These are phyloP conservation scores for Phyllostachys edulis DNA, from an alignment of 176 grass and related monocot species.

Conservation along the genomic window DNA sequence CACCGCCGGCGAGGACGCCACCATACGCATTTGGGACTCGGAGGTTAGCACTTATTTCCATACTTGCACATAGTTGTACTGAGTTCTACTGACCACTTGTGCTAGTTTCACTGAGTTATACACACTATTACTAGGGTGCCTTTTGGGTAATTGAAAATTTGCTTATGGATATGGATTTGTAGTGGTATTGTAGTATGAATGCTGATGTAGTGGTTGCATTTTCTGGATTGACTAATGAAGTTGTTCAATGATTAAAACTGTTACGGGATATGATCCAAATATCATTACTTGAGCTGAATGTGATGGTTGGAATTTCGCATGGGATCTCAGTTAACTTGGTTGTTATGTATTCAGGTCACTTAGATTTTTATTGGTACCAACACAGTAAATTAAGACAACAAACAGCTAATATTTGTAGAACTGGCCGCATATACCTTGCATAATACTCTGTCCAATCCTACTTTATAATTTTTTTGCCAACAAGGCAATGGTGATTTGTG, in stretches of 20 bases:
- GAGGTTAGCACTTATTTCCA: constrained; percentile 47
- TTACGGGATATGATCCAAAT: neutral
- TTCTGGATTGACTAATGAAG: neutral
- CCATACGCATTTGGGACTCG: constrained; percentile 82
- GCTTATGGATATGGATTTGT: neutral
- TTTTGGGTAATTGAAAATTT: neutral
- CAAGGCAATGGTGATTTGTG: neutral
- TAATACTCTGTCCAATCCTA: neutral
- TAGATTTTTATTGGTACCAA: neutral
- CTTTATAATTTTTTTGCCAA: neutral
- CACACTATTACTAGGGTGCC: neutral
- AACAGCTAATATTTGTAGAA: neutral
- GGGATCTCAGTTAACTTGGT: neutral
- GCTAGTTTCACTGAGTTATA: neutral
- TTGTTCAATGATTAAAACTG: neutral
- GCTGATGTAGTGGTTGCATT: neutral
- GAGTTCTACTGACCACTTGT: neutral
- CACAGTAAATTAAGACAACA: neutral
- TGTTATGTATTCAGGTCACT: neutral
- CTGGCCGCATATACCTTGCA: neutral
- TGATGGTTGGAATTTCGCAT: neutral
- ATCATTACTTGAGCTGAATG: neutral
- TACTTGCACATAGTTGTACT: neutral
- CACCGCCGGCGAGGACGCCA: constrained; percentile 79
- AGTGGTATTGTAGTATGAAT: neutral